Conservation (phyloP, 2,329 filamentous ascomycete genomes). For the Ilyonectria destructans region DNA sequence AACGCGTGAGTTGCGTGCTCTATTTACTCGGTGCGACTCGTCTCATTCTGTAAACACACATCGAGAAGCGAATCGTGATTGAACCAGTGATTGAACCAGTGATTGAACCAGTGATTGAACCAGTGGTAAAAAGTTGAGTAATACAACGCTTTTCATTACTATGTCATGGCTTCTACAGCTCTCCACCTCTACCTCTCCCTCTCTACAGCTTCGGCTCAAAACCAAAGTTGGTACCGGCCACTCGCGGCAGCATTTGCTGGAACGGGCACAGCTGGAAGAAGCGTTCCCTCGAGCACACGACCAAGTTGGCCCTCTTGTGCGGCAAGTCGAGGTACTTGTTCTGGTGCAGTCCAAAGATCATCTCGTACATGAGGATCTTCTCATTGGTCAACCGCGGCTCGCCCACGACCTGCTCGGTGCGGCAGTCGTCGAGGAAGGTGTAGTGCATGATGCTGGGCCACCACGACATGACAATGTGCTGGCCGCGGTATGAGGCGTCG, state of each 20-base stretch:
- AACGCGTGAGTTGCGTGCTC: neutral
- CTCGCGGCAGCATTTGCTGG: slow-evolving; percentile 67
- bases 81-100: too few species aligned
- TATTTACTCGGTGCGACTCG: too few species aligned
- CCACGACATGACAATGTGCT: slow-evolving; percentile 74
- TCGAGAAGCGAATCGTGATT: too few species aligned
- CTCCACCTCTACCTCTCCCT: neutral
- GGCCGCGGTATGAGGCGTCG: slow-evolving; percentile 72
- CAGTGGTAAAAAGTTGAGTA: neutral
- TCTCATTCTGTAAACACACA: too few species aligned
- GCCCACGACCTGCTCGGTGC: slow-evolving; percentile 72
- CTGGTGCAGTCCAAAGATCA: slow-evolving; percentile 80
- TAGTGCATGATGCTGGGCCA: slow-evolving; percentile 76
- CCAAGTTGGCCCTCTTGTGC: slow-evolving; percentile 79
- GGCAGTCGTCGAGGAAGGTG: slow-evolving; percentile 73
- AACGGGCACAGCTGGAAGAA: slow-evolving; percentile 80
- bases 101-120: too few species aligned
- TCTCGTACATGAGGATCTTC: slow-evolving; percentile 81
- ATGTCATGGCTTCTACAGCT: neutral
- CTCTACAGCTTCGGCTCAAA: slow-evolving; percentile 67
- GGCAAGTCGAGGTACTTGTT: slow-evolving; percentile 82
- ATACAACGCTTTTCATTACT: neutral
- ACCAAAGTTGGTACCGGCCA: slow-evolving; percentile 68
- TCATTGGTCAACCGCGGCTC: slow-evolving; percentile 82
- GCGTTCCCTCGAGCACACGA: slow-evolving; percentile 75